These are phyloP conservation scores for Onygenales sp. DNA, from an alignment of 2,329 filamentous ascomycete genomes.

Conservation along the genomic window DNA sequence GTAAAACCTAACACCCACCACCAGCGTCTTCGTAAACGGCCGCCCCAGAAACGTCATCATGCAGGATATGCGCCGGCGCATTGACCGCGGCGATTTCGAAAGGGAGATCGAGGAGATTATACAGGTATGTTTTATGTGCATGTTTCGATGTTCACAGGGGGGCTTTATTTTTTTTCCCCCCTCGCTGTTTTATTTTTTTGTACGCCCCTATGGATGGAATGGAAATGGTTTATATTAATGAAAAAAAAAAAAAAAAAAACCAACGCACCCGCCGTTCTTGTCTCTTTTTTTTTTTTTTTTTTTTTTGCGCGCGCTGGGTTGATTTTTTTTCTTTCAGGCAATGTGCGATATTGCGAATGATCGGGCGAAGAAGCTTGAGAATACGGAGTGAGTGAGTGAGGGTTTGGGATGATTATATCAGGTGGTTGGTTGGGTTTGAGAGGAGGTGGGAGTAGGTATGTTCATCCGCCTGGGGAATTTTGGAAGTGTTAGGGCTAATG, in stretches of 20 bases:
- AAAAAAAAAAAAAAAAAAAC: slow-evolving; percentile 21
- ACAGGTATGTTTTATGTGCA: slow-evolving; percentile 44
- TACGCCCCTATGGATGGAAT: not conserved
- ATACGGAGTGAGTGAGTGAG: not conserved
- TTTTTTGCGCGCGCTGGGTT: too few species aligned
- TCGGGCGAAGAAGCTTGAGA: slow-evolving; percentile 55
- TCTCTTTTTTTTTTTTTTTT: too few species aligned
- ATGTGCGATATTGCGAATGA: slow-evolving; percentile 89
- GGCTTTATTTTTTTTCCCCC: not conserved
- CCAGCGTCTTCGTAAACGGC: slow-evolving; percentile 76
- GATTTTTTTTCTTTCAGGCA: slow-evolving; percentile 37
- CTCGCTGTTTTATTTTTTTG: slow-evolving; percentile 5
- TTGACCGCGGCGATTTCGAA: slow-evolving; percentile 55
- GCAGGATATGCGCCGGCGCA: slow-evolving; percentile 68
- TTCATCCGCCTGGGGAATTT: too few species aligned
- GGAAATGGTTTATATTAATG: not conserved
- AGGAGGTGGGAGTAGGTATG: too few species aligned
- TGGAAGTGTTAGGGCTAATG: too few species aligned
- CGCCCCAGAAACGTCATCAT: slow-evolving; percentile 64
- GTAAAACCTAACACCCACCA: not conserved
- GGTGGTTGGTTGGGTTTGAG: too few species aligned
- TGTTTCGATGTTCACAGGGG: not conserved
- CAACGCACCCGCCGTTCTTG: too few species aligned
- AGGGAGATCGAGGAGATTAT: slow-evolving; percentile 66
- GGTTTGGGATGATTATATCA: not conserved